Conservation (phyloP, 306 rosid species). For the Mimosa bimucronata region DNA sequence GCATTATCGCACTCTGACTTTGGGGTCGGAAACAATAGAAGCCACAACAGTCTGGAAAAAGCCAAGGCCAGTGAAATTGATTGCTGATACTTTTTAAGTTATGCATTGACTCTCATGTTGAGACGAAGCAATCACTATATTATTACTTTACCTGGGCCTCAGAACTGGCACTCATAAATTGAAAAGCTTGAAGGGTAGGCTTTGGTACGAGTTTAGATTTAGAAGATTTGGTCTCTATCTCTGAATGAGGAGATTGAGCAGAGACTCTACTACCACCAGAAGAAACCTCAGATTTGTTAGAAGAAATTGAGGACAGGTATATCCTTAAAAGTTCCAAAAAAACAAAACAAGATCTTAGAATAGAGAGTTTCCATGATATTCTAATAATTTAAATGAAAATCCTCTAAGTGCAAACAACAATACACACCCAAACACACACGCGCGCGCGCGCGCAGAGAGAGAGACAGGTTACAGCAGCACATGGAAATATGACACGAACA, state of each 20-base stretch:
- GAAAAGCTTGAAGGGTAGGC: slow-evolving; percentile 71
- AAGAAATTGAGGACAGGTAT: slow-evolving; percentile 54
- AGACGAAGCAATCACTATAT: slow-evolving; percentile 7
- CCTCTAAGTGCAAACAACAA: not conserved
- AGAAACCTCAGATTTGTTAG: slow-evolving; percentile 33
- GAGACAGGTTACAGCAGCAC: no score
- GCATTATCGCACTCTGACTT: slow-evolving; percentile 68
- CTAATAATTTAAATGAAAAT: not conserved
- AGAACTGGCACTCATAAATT: slow-evolving; percentile 54
- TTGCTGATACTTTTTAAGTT: not conserved
- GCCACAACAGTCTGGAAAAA: slow-evolving; percentile 70
- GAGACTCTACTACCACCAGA: slow-evolving; percentile 39
- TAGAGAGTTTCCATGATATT: not conserved
- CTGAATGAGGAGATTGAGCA: slow-evolving; percentile 41
- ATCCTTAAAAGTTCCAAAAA: slow-evolving; percentile 44
- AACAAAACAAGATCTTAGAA: not conserved
- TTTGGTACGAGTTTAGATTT: slow-evolving; percentile 50
- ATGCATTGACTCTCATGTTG: not conserved
- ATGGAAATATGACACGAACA: no score
- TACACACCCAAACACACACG: no score
- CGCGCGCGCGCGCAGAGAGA: no score
- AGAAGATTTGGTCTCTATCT: slow-evolving; percentile 47
- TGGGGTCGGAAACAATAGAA: slow-evolving; percentile 66
- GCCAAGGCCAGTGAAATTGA: slow-evolving; percentile 4
- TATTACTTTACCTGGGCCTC: slow-evolving; percentile 69